Evolutionary conservation across 2,329 filamentous ascomycete genomes (phyloP).

Genomic region (Hypoxylon sp.): DNA sequence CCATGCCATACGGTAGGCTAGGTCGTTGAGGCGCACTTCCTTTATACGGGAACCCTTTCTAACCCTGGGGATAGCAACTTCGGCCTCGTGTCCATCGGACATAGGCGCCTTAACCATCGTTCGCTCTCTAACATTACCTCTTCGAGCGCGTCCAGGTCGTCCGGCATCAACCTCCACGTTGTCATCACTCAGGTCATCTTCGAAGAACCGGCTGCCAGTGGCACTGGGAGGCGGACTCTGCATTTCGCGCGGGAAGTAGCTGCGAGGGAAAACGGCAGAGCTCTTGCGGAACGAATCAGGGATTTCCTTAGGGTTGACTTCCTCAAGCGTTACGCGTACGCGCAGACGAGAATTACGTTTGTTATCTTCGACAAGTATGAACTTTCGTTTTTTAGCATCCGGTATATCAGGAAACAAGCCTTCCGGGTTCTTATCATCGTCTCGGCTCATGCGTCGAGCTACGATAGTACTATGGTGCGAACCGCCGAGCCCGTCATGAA

Average conservation of each 20-base stretch:
- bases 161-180: constrained; percentile 66
- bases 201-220: constrained; percentile 77
- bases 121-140: constrained; percentile 46
- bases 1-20: constrained; percentile 97
- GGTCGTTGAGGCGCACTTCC: constrained; percentile 90
- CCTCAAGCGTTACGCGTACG: constrained; percentile 91
- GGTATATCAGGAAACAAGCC: constrained; percentile 88
- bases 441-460: constrained; percentile 43
- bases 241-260: constrained; percentile 94
- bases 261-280: constrained; percentile 88
- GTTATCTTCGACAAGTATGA: constrained; percentile 92
- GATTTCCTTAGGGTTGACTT: constrained; percentile 93
- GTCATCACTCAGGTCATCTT: constrained; percentile 66
- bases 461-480: constrained; percentile 47
- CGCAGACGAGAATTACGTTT: constrained; percentile 82
- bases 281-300: constrained; percentile 92
- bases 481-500: constrained; percentile 51
- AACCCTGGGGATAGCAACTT: constrained; percentile 79
- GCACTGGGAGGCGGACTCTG: constrained; percentile 82
- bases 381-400: constrained; percentile 91
- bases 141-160: constrained; percentile 48
- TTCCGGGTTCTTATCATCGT: constrained; percentile 66
- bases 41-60: constrained; percentile 74
- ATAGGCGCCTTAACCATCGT: constrained; percentile 69
- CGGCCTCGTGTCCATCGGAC: constrained; percentile 74